Evolutionary conservation across 371 early-diverging fungal species (phyloP).

Genomic region (Smittium culicis): DNA sequence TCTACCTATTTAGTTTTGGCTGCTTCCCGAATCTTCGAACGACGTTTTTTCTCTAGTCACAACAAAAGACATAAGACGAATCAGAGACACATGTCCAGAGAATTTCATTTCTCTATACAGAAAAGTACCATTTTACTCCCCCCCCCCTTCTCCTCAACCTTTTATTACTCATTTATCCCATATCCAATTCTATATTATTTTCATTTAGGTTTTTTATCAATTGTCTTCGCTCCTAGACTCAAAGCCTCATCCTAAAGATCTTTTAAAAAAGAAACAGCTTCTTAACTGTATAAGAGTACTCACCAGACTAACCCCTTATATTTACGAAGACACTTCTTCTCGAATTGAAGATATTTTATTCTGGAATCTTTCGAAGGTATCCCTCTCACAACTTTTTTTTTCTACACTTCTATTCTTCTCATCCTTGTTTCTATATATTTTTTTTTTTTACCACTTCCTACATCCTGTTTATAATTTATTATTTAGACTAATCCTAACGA

Average conservation of each 20-base stretch:
- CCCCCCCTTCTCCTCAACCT: not conserved
- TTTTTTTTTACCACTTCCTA: too few relatives aligned
- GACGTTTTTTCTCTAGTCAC: constrained; percentile 75
- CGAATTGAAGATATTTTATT: not conserved
- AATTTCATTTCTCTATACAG: constrained; percentile 57
- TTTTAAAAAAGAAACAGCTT: not conserved
- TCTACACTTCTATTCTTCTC: not conserved
- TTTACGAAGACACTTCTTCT: not conserved
- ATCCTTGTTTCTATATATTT: too few relatives aligned
- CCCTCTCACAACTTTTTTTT: not conserved
- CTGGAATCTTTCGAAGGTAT: not conserved
- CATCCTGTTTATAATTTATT: too few relatives aligned
- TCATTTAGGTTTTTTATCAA: not conserved
- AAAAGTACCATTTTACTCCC: constrained; percentile 14
- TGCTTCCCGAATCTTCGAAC: constrained; percentile 62
- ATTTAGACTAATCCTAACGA: too few relatives aligned
- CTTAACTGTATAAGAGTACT: not conserved
- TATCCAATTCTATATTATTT: not conserved
- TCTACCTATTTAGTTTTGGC: constrained; percentile 49
- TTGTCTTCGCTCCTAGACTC: not conserved
- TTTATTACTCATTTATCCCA: not conserved
- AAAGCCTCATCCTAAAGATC: not conserved
- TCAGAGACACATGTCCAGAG: constrained; percentile 52
- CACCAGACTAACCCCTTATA: not conserved
- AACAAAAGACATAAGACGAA: constrained; percentile 62